These are phyloP conservation scores for Solanum arcanum DNA, from an alignment of 257 asterid species.

Conservation along the genomic window DNA sequence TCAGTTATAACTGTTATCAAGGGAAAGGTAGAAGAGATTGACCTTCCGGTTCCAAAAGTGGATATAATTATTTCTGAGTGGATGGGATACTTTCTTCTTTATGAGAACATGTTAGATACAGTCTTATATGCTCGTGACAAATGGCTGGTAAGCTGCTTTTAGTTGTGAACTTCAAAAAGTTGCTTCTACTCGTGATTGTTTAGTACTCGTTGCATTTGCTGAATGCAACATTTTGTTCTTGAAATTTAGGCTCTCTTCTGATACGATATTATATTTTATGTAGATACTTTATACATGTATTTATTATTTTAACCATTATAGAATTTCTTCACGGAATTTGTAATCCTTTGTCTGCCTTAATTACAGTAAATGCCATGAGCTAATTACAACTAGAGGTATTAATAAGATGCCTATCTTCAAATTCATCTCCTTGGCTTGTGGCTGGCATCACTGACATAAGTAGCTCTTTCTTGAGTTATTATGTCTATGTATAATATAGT, in stretches of 20 bases:
- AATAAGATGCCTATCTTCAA: not conserved
- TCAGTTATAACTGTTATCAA: constrained; percentile 79
- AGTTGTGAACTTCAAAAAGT: not conserved
- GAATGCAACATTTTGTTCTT: not conserved
- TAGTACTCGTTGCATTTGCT: not conserved
- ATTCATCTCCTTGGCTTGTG: not conserved
- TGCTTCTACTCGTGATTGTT: not conserved
- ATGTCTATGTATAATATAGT: not conserved
- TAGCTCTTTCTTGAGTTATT: not conserved
- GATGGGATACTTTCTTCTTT: constrained; percentile 92
- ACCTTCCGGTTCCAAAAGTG: constrained; percentile 84
- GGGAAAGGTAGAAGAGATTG: constrained; percentile 92
- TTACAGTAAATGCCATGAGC: not conserved
- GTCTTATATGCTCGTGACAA: constrained; percentile 87
- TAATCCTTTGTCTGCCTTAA: not conserved
- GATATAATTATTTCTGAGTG: constrained; percentile 93
- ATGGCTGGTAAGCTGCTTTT: constrained; percentile 61
- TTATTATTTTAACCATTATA: not conserved
- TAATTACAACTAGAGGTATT: not conserved
- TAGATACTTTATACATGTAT: not conserved
- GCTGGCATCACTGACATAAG: not conserved
- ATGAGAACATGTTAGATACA: constrained; percentile 81
- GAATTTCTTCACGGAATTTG: not conserved
- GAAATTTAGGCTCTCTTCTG: not conserved
- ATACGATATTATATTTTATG: not conserved